Evolutionary conservation across 176 grass and related monocot genomes (phyloP), one percentile per base, ranked within the genome.

Genomic region (Ampelocalamus luodianensis): DNA sequence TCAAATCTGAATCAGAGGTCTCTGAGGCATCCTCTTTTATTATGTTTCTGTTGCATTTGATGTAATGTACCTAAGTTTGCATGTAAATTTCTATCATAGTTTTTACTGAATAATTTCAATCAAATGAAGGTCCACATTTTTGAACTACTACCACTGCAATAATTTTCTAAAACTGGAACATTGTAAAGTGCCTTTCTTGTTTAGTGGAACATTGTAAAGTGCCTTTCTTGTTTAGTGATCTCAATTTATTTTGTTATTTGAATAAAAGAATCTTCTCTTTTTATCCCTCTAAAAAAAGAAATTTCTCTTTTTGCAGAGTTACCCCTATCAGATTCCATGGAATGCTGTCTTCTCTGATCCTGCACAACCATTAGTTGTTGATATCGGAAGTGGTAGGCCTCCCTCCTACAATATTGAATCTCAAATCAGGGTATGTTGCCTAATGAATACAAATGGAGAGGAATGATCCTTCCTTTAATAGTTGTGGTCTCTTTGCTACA

Each of bases 301-400:
- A 29, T 29, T 29, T 34, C 32, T 2, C 13, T 38, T 88, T 74
- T 89, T 92, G 71, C 83, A 98, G 96, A 76, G 82, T 49, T 98
- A 92, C 46, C 91, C 83, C 9, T 81, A 92, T 60, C 50, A 71
- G 63, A 93, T 98, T 78, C 72, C 72, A 84, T 98, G 95, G 95
- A 79, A 75, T 71, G 67, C 59, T 83, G 80, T 89, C 43, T 98
- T 95, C 81, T 45, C 72, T 87, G 87, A 98, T 76, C 83, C 91
- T 56, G 54, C 73, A 79, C 76, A 77, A 78, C 93, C 95, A 29
- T 82, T 98, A 76, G 46, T 92, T 66, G 89, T 95, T 74, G 95
- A 98, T 85, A 87, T 98, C 39, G 93, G 95, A 90, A 98, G 95
- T 85, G 95, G 95, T 98, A 98, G 64, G 70, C 15, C 79, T 79